A percentile compares a stretch with the other conserved stretches of the same genome.
Evolutionary conservation across 1,284 basidiomycete species (phyloP).

Genomic region (Ganoderma lucidum): DNA sequence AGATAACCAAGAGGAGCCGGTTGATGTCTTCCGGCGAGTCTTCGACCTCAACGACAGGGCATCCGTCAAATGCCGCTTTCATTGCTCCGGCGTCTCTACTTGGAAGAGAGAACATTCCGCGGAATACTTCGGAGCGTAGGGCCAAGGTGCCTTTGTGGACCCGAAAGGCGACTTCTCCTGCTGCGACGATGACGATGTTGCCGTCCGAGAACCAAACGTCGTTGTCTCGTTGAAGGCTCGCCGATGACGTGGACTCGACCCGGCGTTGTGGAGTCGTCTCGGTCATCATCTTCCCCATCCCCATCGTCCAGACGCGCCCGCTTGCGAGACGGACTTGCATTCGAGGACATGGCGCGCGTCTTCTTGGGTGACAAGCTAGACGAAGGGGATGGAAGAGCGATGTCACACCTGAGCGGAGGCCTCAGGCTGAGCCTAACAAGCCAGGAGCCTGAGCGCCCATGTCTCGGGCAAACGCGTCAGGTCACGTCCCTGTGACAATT

Average conservation of each 20-base stretch:
- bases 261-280: not conserved
- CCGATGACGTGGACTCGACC: not conserved
- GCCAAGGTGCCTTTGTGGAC: not conserved
- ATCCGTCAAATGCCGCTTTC: not conserved
- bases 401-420: no score
- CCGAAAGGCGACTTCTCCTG: not conserved
- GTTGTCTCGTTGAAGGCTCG: not conserved
- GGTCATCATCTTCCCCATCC: not conserved
- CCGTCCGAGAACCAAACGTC: constrained; percentile 27
- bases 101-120: not conserved
- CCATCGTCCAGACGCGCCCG: not conserved
- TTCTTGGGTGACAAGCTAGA: no score
- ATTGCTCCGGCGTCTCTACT: not conserved
- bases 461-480: no score
- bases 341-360: not conserved
- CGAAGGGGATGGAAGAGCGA: no score
- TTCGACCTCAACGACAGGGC: not conserved
- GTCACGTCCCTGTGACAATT: no score
- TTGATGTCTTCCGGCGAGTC: constrained; percentile 5
- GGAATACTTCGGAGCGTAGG: not conserved
- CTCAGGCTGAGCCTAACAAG: no score
- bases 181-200: constrained; percentile 29
- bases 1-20: constrained; percentile 4
- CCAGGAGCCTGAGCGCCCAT: no score
- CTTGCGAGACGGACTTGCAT: not conserved